Percentiles rank a stretch among this genome's conserved stretches.
phyloP scores from a whole-genome alignment of 78 protist species.

The Dictyostelium brefeldianum region DNA sequence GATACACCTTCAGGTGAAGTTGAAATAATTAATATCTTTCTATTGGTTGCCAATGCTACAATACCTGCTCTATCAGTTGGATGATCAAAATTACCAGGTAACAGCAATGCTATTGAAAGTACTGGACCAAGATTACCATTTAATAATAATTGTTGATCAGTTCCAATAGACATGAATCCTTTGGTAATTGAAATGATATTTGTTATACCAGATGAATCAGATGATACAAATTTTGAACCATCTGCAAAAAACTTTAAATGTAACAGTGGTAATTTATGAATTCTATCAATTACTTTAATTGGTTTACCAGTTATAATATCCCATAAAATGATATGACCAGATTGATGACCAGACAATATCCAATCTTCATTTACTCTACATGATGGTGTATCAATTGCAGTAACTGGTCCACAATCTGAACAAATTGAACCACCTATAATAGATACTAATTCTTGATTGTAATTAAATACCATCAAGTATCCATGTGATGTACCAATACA shows the following conservation, averaged over 20 bases:
- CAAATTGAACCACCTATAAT: constrained; percentile 63
- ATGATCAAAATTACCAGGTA: constrained; percentile 72
- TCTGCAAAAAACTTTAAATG: constrained; percentile 66
- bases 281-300: constrained; percentile 46
- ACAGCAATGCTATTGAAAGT: constrained; percentile 3
- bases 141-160: constrained; percentile 67
- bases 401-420: constrained; percentile 66
- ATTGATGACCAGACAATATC: constrained; percentile 61
- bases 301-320: constrained; percentile 58
- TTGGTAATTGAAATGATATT: constrained; percentile 1
- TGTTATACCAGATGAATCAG: constrained; percentile 57
- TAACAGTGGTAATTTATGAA: constrained; percentile 44
- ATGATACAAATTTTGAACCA: constrained; percentile 43
- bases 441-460: constrained; percentile 45
- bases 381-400: constrained; percentile 55
- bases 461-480: constrained; percentile 50
- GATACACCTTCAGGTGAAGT: constrained; percentile 54
- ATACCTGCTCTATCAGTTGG: constrained; percentile 55
- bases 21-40: constrained; percentile 63
- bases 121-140: constrained; percentile 78
- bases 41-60: constrained; percentile 53
- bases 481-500: constrained; percentile 80
- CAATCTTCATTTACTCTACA: constrained; percentile 75
- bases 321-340: constrained; percentile 58
- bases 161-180: constrained; percentile 62